Evolutionary conservation across 352 stramenopile genomes (phyloP).

Genomic region (Globisporangium echinulatum): DNA sequence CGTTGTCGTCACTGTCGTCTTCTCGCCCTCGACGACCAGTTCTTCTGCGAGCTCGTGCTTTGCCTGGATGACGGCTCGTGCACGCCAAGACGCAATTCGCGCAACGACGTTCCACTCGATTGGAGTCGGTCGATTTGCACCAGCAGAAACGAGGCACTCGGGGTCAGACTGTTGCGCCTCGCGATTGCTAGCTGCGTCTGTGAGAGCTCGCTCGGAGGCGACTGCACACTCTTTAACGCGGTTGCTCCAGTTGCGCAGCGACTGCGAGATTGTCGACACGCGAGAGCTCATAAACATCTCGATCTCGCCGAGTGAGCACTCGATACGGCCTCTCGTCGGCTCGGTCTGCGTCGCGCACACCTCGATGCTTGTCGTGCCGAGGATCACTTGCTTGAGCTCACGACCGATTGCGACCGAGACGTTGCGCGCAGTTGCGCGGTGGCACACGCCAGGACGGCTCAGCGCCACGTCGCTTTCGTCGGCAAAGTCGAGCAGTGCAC

Average conservation of each 20-base stretch:
- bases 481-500: conserved; percentile 2
- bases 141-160: not conserved
- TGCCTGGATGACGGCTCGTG: conserved; percentile 3
- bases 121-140: too few relatives aligned
- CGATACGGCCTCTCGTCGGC: not conserved
- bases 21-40: conserved; percentile 2
- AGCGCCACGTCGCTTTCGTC: not conserved
- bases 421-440: not conserved
- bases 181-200: not conserved
- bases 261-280: conserved; percentile 7
- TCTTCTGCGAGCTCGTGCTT: conserved; percentile 5
- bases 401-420: conserved; percentile 1
- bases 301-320: not conserved
- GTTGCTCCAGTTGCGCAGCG: conserved; percentile 3
- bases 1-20: conserved; percentile 5
- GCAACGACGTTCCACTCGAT: conserved; percentile 4
- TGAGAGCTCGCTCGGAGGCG: not conserved
- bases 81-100: conserved; percentile 6
- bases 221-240: not conserved
- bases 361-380: conserved; percentile 2
- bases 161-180: not conserved
- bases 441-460: not conserved
- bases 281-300: conserved; percentile 6
- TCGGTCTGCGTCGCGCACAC: conserved; percentile 7
- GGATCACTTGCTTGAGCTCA: conserved; percentile 8